A percentile compares a stretch with the other conserved stretches of the same genome.
These are phyloP conservation scores for Eutrema salsugineum DNA, from an alignment of 441 rosid genomes.

Conservation along the genomic window DNA sequence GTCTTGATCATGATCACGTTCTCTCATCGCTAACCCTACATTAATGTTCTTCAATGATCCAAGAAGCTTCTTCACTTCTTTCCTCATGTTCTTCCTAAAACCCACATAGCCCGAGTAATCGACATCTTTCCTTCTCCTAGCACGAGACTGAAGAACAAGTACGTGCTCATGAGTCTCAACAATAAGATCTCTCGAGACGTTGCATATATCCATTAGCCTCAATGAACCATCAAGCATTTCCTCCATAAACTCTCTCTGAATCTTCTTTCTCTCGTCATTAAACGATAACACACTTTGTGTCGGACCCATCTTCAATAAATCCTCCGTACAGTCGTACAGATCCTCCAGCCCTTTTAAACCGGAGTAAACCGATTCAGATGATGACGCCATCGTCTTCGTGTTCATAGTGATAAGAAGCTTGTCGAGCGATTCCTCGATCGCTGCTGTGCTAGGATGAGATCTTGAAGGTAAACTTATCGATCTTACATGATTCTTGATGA, in stretches of 20 bases:
- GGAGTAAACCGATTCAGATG: conserved; percentile 37
- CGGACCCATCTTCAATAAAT: conserved; percentile 51
- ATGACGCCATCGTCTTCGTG: conserved; percentile 25
- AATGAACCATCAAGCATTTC: conserved; percentile 57
- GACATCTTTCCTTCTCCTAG: conserved; percentile 45
- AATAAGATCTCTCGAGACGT: conserved; percentile 44
- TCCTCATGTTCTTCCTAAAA: conserved; percentile 54
- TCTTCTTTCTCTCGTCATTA: conserved; percentile 24
- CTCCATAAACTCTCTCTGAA: conserved; percentile 33
- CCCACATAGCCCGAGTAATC: conserved; percentile 23
- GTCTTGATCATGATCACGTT: conserved; percentile 40
- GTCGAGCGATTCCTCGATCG: conserved; percentile 46
- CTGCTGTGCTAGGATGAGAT: conserved; percentile 55
- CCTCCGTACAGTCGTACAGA: conserved; percentile 41
- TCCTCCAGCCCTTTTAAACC: conserved; percentile 39
- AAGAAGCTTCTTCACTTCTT: no score
- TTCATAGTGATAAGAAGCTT: conserved; percentile 34
- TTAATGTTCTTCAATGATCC: no score
- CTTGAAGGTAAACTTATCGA: conserved; percentile 69
- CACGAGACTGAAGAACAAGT: conserved; percentile 45
- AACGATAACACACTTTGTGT: conserved; percentile 39
- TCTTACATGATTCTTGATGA: conserved; percentile 41
- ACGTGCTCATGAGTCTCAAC: conserved; percentile 41
- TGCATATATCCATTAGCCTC: conserved; percentile 52
- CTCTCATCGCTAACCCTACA: no score